A percentile compares a stretch with the other conserved stretches of the same genome.
These are phyloP conservation scores for Escallonia rubra DNA, from an alignment of 129 eudicot species.

Conservation along the genomic window DNA sequence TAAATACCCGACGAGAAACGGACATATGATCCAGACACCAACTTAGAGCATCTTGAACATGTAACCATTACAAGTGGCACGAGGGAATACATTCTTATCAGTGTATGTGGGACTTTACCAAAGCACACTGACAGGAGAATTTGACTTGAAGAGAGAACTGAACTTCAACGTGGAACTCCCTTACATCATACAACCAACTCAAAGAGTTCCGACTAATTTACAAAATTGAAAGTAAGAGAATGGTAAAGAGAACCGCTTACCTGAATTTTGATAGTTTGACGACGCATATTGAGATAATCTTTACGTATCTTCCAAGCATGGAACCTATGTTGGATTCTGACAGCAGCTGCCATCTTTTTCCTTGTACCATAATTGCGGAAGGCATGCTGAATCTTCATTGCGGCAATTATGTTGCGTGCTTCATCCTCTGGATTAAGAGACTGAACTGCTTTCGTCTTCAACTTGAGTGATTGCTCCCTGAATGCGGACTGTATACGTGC, in stretches of 20 bases:
- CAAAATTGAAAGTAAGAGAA: no score
- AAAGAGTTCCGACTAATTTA: no score
- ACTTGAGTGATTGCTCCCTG: conserved; percentile 71
- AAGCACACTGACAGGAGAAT: no score
- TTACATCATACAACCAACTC: no score
- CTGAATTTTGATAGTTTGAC: conserved; percentile 83
- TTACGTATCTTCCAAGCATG: conserved; percentile 85
- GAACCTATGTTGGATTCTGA: conserved; percentile 75
- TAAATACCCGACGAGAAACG: no score
- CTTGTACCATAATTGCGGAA: conserved; percentile 58
- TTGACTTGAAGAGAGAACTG: no score
- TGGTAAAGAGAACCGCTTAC: conserved; percentile 31
- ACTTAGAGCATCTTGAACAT: no score
- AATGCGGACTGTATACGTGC: conserved; percentile 95
- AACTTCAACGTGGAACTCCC: no score
- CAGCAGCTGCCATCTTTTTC: conserved; percentile 82
- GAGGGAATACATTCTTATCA: no score
- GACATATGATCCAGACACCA: no score
- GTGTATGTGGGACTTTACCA: no score
- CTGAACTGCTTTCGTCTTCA: conserved; percentile 51
- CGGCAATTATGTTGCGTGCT: conserved; percentile 84
- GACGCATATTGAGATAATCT: conserved; percentile 81
- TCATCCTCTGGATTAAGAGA: conserved; percentile 61
- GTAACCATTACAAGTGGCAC: no score
- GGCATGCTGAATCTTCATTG: conserved; percentile 98